Evolutionary conservation across 768 basidiomycete species (phyloP).

Genomic region (Mrakia hoshinonis): DNA sequence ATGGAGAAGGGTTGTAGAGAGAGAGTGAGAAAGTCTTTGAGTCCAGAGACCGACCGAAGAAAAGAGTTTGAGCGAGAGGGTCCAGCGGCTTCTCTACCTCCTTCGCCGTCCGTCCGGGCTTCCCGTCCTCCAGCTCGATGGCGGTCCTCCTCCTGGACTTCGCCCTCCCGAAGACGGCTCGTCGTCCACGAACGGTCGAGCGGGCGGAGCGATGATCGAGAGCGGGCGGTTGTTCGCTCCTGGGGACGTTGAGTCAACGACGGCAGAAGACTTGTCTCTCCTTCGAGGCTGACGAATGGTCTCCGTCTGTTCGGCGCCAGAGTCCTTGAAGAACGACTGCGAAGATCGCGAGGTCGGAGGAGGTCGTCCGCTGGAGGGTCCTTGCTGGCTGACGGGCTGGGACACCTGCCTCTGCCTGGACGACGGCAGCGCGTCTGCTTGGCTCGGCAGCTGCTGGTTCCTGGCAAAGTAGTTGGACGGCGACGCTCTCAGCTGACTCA

Average conservation of each 20-base stretch:
- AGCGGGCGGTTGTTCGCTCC: neutral
- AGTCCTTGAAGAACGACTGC: neutral
- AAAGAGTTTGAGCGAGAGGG: neutral
- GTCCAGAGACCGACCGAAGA: neutral
- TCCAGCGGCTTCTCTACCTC: neutral
- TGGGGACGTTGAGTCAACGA: neutral
- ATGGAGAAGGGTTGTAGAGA: too few species aligned
- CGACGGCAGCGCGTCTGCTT: neutral
- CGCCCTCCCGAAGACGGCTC: neutral
- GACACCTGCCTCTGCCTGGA: neutral
- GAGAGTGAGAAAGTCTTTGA: neutral
- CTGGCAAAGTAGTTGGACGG: constrained; percentile 3
- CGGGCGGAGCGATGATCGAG: neutral
- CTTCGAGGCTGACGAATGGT: neutral
- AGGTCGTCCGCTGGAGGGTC: neutral
- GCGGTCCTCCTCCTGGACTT: neutral
- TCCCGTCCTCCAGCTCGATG: neutral
- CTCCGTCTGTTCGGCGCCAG: neutral
- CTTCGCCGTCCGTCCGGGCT: neutral
- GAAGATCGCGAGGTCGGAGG: neutral
- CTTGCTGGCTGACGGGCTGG: neutral
- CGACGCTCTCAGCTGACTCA: neutral
- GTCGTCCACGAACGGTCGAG: neutral
- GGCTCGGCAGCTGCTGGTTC: neutral
- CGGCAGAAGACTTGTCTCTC: neutral